Evolutionary conservation across 306 rosid species (phyloP).

Genomic region (Trifolium dubium): DNA sequence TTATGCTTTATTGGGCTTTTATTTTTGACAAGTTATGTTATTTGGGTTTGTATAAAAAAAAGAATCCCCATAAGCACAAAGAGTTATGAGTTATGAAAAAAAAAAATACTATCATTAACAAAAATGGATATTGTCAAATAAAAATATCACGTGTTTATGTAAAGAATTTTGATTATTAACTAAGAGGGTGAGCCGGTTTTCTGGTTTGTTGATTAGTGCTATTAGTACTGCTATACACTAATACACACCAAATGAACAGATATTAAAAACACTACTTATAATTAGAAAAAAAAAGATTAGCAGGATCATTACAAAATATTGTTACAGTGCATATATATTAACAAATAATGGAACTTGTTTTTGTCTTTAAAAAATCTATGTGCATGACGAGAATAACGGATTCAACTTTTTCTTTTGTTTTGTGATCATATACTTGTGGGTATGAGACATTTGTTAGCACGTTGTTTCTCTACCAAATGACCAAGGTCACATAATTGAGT

Average conservation of each 20-base stretch:
- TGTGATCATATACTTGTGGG: not conserved
- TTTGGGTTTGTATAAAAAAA: too few relatives aligned
- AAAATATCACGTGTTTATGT: too few relatives aligned
- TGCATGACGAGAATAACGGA: not conserved
- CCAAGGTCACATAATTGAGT: not conserved
- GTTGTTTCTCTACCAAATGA: constrained; percentile 9
- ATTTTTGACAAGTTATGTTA: too few relatives aligned
- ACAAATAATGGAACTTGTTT: not conserved
- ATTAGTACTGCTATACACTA: not conserved
- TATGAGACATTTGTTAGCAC: constrained; percentile 1
- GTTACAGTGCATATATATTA: not conserved
- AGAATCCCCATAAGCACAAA: too few relatives aligned
- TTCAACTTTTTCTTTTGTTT: not conserved
- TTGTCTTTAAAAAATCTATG: not conserved
- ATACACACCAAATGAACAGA: not conserved
- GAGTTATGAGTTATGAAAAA: too few relatives aligned
- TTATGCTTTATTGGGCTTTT: too few relatives aligned
- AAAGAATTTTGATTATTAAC: too few relatives aligned
- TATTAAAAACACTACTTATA: not conserved
- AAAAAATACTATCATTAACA: too few relatives aligned
- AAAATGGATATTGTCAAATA: too few relatives aligned
- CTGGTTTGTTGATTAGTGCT: not conserved
- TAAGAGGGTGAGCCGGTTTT: not conserved
- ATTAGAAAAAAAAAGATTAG: not conserved
- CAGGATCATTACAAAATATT: not conserved